These are phyloP conservation scores for Stylonectria norvegica DNA, from an alignment of 2,329 filamentous ascomycete species.

Conservation along the genomic window DNA sequence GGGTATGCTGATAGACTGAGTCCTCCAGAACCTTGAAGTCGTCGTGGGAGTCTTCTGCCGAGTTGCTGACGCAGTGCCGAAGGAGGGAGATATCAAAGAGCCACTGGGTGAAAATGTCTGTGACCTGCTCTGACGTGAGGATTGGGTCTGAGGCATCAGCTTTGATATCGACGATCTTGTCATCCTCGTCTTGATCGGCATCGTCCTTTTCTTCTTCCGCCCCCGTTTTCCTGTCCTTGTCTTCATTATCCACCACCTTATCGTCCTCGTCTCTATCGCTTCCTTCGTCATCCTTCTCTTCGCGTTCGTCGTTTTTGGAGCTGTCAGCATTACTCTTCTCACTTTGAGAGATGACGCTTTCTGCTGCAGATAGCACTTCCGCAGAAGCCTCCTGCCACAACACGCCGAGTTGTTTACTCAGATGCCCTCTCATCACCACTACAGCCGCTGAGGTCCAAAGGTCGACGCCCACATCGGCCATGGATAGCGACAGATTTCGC, in stretches of 20 bases:
- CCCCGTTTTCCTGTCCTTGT: slow-evolving; percentile 12
- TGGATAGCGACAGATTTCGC: slow-evolving; percentile 59
- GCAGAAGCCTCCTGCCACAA: slow-evolving; percentile 46
- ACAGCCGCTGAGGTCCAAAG: slow-evolving; percentile 76
- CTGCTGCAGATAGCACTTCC: slow-evolving; percentile 8
- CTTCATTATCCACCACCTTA: slow-evolving; percentile 2
- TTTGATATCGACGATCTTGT: slow-evolving; percentile 5
- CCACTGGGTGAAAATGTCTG: slow-evolving; percentile 56
- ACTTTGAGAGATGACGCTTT: no score
- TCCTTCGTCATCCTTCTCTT: slow-evolving; percentile 9
- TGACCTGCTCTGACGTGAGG: slow-evolving; percentile 26
- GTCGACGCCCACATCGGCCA: slow-evolving; percentile 70
- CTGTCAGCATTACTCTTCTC: no score
- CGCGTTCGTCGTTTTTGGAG: slow-evolving; percentile 5
- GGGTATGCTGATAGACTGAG: slow-evolving; percentile 42
- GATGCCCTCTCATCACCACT: slow-evolving; percentile 54
- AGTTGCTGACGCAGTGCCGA: slow-evolving; percentile 41
- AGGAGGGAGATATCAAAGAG: slow-evolving; percentile 58
- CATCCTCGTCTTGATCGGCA: slow-evolving; percentile 6
- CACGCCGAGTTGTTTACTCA: slow-evolving; percentile 50
- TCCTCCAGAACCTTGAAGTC: slow-evolving; percentile 45
- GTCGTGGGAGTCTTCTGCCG: slow-evolving; percentile 20
- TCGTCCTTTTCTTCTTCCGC: slow-evolving; percentile 13
- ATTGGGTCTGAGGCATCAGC: slow-evolving; percentile 1
- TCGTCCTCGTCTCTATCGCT: slow-evolving; percentile 10